Base-by-base conservation (phyloP, 495 filamentous ascomycete genomes). In the Thermothielavioides terrestris region DNA sequence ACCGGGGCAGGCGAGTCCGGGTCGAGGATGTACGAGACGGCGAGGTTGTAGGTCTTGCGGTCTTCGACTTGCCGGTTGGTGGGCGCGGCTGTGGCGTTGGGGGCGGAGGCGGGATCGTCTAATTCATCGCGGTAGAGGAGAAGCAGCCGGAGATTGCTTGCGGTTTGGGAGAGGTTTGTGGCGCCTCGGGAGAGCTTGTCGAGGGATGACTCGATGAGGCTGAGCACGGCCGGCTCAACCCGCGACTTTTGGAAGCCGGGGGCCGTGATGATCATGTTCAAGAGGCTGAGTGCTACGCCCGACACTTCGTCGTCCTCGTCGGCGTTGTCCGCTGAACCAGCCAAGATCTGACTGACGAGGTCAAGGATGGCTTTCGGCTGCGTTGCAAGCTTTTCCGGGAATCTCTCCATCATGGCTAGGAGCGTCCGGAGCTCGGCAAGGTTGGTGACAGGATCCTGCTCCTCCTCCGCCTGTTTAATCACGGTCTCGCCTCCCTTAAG, bases 1-100 rank as follows among this genome's bases (percentile, higher is more conserved):
- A 90, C 82, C 0, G 88, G 88, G 6, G 87, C 78, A 0, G 87
- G 80, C 0, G 82, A 77, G 46, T 88, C 86, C 1, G 64, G 44
- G 25, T 68, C 60, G 17, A 81, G 82, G 46, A 92, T 80, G 58
- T 90, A 86, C 1, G 75, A 77, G 25, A 92, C 69, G 6, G 85
- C 86, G 15, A 85, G 74, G 43, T 70, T 76, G 56, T 92, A 86
- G 0, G 75, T 83, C 46, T 87, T 82, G 25, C 80, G 76, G 57
- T 89, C 83, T 48, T 82, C 74, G 11, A 76, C 56, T 45, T 83
- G 75, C 21, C 65, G 70, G 34, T 68, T 62, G 1, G 69, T 70
- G 7, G 66, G 66, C 2, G 50, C 46, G 12, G 55, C 46, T 3
- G 47, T 50, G 3, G 48, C n/a, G n/a, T n/a, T 46, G 9, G 66